phyloP scores from a whole-genome alignment of 768 basidiomycete genomes.

The Paxillus ammoniavirescens region DNA sequence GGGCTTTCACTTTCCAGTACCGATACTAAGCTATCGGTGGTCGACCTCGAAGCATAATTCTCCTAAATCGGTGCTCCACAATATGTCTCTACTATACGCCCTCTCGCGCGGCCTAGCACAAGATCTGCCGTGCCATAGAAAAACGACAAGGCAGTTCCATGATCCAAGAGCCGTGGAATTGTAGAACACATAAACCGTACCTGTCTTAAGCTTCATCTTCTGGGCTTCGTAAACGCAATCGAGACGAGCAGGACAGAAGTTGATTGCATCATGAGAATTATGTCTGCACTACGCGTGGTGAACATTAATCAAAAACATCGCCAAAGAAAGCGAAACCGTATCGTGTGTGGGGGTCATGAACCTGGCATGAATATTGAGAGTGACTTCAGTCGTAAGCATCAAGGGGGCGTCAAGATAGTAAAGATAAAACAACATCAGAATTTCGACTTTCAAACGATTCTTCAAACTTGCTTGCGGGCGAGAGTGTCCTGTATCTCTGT shows the following conservation, averaged over 20 bases:
- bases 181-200: too few relatives aligned
- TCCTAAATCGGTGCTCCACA: too few relatives aligned
- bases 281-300: constrained; percentile 22
- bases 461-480: constrained; percentile 38
- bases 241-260: not conserved
- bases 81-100: too few relatives aligned
- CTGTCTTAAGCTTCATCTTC: not conserved
- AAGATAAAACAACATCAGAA: constrained; percentile 2
- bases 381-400: constrained; percentile 3
- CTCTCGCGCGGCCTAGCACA: too few relatives aligned
- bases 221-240: not conserved
- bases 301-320: constrained; percentile 1
- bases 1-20: too few relatives aligned
- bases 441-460: not conserved
- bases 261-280: constrained; percentile 15
- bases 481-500: constrained; percentile 76
- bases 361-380: constrained; percentile 20
- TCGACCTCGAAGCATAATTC: too few relatives aligned
- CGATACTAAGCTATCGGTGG: too few relatives aligned
- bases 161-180: too few relatives aligned
- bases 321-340: constrained; percentile 13
- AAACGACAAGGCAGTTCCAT: too few relatives aligned
- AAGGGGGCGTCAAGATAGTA: constrained; percentile 1
- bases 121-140: too few relatives aligned
- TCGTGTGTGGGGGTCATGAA: constrained; percentile 22